Conservation (phyloP, 1,284 basidiomycete genomes). For the Stereum hirsutum region DNA sequence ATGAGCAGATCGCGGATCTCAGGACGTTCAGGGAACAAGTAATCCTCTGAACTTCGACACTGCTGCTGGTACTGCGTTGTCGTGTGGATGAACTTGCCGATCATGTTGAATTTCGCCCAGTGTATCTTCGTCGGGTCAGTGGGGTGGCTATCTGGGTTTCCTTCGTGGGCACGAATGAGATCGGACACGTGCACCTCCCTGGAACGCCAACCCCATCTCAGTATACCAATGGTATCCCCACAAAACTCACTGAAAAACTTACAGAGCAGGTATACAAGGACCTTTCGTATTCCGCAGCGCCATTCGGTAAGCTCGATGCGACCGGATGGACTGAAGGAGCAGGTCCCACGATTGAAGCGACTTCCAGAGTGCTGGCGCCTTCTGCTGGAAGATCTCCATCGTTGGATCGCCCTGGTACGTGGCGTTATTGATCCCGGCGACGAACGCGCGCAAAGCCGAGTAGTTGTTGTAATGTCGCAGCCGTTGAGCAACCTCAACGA, state of each 20-base stretch:
- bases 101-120: constrained; percentile 83
- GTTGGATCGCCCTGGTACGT: constrained; percentile 63
- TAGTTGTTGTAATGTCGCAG: constrained; percentile 70
- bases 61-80: constrained; percentile 67
- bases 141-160: constrained; percentile 56
- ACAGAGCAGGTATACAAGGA: constrained; percentile 76
- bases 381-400: constrained; percentile 57
- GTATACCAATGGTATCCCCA: constrained; percentile 4
- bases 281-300: constrained; percentile 74
- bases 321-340: constrained; percentile 58
- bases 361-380: constrained; percentile 56
- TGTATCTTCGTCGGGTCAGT: constrained; percentile 60
- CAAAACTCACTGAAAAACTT: constrained; percentile 18
- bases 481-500: constrained; percentile 64
- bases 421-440: constrained; percentile 75
- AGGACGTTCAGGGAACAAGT: constrained; percentile 42
- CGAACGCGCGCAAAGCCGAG: constrained; percentile 70
- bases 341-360: constrained; percentile 70
- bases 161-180: constrained; percentile 69
- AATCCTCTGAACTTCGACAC: constrained; percentile 49
- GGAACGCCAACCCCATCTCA: constrained; percentile 10
- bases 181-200: constrained; percentile 83
- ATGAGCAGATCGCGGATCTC: constrained; percentile 44
- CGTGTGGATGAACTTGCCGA: constrained; percentile 65
- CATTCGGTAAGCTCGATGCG: constrained; percentile 72